A percentile compares a stretch with the other conserved stretches of the same genome.
Conservation (phyloP, 2,329 filamentous ascomycete genomes). For the Aspergillus alliaceus region DNA sequence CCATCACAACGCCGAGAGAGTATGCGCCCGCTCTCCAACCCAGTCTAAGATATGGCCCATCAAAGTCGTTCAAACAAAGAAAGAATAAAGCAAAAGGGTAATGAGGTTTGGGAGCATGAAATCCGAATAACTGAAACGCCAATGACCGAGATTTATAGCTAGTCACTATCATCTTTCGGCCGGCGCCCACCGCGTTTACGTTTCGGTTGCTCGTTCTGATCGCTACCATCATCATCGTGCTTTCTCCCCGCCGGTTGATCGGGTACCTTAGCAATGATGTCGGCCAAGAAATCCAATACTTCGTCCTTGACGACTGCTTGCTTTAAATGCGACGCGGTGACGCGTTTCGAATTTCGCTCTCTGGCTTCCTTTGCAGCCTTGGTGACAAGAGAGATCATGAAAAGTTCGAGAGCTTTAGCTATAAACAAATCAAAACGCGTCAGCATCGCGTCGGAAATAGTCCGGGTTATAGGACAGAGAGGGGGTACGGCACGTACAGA, state of each 20-base stretch:
- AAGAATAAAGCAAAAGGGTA: too few species aligned
- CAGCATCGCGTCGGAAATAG: not conserved
- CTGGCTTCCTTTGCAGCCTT: constrained; percentile 84
- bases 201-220: constrained; percentile 50
- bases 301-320: constrained; percentile 83
- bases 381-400: constrained; percentile 92
- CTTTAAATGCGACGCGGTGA: constrained; percentile 89
- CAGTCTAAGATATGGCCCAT: constrained; percentile 28
- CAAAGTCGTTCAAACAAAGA: constrained; percentile 24
- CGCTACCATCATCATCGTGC: constrained; percentile 46
- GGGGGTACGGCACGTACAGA: constrained; percentile 56
- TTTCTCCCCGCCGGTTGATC: constrained; percentile 55
- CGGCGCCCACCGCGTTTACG: constrained; percentile 45
- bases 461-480: not conserved
- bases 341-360: constrained; percentile 80
- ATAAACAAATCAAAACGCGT: constrained; percentile 7
- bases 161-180: constrained; percentile 43
- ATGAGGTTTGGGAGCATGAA: not conserved
- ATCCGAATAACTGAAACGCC: constrained; percentile 3
- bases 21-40: constrained; percentile 27
- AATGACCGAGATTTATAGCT: not conserved
- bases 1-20: constrained; percentile 25
- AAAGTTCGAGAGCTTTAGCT: constrained; percentile 93
- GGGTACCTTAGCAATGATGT: constrained; percentile 84
- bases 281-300: constrained; percentile 89